Evolutionary conservation across 768 basidiomycete species (phyloP).

Genomic region (Kwoniella heveanensis): DNA sequence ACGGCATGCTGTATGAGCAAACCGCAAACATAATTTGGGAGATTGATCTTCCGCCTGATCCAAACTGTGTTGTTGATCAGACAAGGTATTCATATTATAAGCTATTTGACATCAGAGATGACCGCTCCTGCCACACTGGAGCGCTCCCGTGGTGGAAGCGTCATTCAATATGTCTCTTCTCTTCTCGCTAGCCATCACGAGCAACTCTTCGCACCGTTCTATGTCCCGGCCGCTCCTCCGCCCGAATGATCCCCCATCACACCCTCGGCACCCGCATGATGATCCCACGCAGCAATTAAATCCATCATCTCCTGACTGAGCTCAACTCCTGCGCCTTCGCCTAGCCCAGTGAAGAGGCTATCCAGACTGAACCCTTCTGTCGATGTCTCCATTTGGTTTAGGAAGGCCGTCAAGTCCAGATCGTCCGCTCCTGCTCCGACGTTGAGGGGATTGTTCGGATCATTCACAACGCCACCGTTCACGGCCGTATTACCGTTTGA

Average conservation of each 20-base stretch:
- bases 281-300: constrained; percentile 30
- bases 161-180: no score
- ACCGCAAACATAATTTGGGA: no score
- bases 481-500: not conserved
- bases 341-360: constrained; percentile 25
- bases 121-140: no score
- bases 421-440: constrained; percentile 15
- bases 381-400: constrained; percentile 23
- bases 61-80: no score
- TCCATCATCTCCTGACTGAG: constrained; percentile 41
- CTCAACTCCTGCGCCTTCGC: constrained; percentile 21
- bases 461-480: not conserved
- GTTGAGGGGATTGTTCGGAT: not conserved
- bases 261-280: not conserved
- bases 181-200: no score
- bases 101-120: no score
- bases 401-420: constrained; percentile 35
- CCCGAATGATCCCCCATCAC: not conserved
- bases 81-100: no score
- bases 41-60: no score
- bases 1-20: no score
- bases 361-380: constrained; percentile 16
- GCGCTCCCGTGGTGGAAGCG: no score
- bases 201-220: no score
- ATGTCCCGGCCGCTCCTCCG: not conserved